These are phyloP conservation scores for Cucurbita ficifolia DNA, from an alignment of 306 rosid genomes.

Conservation along the genomic window DNA sequence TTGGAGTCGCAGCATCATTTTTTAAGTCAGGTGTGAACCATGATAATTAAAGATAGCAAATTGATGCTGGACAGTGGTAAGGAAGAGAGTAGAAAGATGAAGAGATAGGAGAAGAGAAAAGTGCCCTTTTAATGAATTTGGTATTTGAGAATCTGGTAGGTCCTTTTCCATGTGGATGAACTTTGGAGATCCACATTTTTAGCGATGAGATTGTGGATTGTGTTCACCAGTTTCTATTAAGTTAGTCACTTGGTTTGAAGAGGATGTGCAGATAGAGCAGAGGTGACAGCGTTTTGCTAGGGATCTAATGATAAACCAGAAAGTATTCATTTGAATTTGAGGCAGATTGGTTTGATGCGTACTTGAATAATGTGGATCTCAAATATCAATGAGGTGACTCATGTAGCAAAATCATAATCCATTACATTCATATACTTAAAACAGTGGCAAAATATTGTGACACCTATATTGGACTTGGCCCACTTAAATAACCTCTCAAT, in stretches of 20 bases:
- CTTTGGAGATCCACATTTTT: neutral
- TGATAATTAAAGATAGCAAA: neutral
- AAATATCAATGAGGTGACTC: neutral
- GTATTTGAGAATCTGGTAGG: neutral
- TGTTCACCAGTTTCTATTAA: neutral
- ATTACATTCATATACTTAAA: neutral
- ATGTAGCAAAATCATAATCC: neutral
- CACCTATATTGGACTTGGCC: neutral
- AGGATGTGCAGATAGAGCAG: neutral
- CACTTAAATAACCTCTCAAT: neutral
- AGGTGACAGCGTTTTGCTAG: neutral
- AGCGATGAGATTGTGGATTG: neutral
- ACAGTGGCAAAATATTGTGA: neutral
- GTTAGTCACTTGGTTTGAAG: neutral
- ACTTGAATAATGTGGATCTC: neutral
- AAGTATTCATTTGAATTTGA: neutral
- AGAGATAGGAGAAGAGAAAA: neutral
- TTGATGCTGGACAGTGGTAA: neutral
- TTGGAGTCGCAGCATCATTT: neutral
- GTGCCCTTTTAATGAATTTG: neutral
- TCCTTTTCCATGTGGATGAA: neutral
- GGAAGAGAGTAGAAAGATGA: neutral
- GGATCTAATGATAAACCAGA: neutral
- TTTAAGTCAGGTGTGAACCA: neutral
- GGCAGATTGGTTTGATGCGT: neutral